These are phyloP conservation scores for Albizia julibrissin DNA, from an alignment of 306 rosid species.

Conservation along the genomic window DNA sequence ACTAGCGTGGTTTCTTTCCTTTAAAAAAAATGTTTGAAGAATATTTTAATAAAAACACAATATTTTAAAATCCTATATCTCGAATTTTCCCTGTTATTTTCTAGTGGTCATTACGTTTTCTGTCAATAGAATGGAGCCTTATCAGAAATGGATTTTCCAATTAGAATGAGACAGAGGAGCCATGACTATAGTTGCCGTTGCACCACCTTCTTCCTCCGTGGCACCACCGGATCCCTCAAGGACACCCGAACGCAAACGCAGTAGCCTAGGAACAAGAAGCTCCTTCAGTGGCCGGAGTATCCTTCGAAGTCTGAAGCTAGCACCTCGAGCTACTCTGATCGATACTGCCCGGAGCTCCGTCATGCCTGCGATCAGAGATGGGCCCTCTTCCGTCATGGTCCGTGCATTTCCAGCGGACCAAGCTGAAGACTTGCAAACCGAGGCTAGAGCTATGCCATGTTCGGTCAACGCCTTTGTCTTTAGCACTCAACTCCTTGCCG, in stretches of 20 bases:
- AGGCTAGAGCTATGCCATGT: constrained; percentile 70
- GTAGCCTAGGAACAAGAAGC: background rate
- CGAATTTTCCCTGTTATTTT: no score
- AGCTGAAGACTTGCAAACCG: constrained; percentile 67
- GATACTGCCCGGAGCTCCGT: constrained; percentile 42
- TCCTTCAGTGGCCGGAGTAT: constrained; percentile 24
- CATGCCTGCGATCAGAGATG: constrained; percentile 33
- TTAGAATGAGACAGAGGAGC: background rate
- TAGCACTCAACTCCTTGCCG: constrained; percentile 56
- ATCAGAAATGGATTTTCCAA: background rate
- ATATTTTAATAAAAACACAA: no score
- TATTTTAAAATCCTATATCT: no score
- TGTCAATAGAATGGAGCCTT: background rate
- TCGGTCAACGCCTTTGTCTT: constrained; percentile 62
- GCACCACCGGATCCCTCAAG: constrained; percentile 29
- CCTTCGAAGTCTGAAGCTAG: background rate
- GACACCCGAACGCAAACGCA: constrained; percentile 3
- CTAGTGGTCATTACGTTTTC: background rate
- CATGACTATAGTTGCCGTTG: constrained; percentile 32
- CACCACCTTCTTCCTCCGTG: background rate
- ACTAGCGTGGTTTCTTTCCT: no score
- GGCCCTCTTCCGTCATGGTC: constrained; percentile 29
- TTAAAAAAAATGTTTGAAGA: no score
- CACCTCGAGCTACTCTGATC: constrained; percentile 40
- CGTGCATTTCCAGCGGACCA: constrained; percentile 41